A percentile compares a stretch with the other conserved stretches of the same genome.
These are phyloP conservation scores for Pyrenochaeta sp. DNA, from an alignment of 2,329 filamentous ascomycete genomes.

Conservation along the genomic window DNA sequence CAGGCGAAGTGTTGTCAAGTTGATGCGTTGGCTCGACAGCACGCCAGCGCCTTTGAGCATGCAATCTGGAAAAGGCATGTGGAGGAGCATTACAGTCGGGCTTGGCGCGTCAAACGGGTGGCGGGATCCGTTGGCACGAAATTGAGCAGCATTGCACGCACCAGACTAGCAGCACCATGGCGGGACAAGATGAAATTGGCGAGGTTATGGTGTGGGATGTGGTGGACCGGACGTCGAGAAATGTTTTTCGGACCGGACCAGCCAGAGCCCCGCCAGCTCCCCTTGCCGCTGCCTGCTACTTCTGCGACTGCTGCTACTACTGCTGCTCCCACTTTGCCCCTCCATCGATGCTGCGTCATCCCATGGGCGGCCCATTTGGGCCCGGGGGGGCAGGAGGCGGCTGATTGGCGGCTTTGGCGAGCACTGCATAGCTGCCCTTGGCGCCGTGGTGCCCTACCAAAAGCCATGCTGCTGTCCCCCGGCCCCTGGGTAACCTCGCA, in stretches of 20 bases:
- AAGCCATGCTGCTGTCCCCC: slow-evolving; percentile 32
- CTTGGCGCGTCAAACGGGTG: slow-evolving; percentile 40
- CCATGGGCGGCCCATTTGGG: slow-evolving; percentile 23
- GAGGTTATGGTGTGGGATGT: slow-evolving; percentile 18
- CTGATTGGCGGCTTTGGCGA: slow-evolving; percentile 39
- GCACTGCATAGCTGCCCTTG: too few species aligned
- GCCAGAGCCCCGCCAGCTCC: slow-evolving; percentile 29
- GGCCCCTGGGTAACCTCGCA: slow-evolving; percentile 35
- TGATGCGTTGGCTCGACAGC: slow-evolving; percentile 54
- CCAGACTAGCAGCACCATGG: slow-evolving; percentile 20
- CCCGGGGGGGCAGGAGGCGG: slow-evolving; percentile 13
- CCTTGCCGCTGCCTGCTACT: too few species aligned
- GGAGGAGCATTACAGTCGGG: slow-evolving; percentile 38
- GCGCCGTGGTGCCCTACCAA: too few species aligned
- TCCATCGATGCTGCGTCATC: slow-evolving; percentile 41
- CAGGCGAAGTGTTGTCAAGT: slow-evolving; percentile 53
- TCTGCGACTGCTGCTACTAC: too few species aligned
- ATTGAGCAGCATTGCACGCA: slow-evolving; percentile 19
- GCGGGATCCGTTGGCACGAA: slow-evolving; percentile 23
- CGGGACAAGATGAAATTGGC: slow-evolving; percentile 20
- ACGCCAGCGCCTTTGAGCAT: slow-evolving; percentile 49
- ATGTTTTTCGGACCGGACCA: slow-evolving; percentile 38
- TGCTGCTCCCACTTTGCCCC: too few species aligned
- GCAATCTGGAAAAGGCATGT: slow-evolving; percentile 50
- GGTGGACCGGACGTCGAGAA: slow-evolving; percentile 34